Evolutionary conservation across 148 eudicot genomes (phyloP).

Genomic region (Simmondsia chinensis): DNA sequence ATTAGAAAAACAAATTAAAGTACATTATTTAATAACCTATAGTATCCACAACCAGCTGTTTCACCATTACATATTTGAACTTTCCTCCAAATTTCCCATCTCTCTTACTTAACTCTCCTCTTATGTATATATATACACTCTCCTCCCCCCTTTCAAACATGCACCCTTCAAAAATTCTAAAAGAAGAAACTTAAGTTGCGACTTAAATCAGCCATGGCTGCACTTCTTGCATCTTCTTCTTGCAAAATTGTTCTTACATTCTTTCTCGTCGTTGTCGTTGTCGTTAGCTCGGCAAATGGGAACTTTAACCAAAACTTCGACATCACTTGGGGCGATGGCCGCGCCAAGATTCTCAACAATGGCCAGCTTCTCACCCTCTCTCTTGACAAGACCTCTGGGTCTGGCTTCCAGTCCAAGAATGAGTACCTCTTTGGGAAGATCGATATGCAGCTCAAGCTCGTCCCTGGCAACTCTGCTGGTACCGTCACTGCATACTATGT

Average conservation of each 20-base stretch:
- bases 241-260: not conserved
- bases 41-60: slow-evolving; percentile 8
- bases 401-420: slow-evolving; percentile 20
- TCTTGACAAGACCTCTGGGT: slow-evolving; percentile 20
- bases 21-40: too few species aligned
- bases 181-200: too few species aligned
- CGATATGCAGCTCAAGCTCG: slow-evolving; percentile 22
- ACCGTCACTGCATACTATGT: slow-evolving; percentile 18
- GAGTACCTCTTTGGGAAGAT: slow-evolving; percentile 21
- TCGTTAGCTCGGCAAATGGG: too few species aligned
- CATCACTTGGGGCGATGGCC: slow-evolving; percentile 22
- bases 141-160: too few species aligned
- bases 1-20: too few species aligned
- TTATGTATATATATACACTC: not conserved
- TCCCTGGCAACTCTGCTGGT: slow-evolving; percentile 15
- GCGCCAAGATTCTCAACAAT: slow-evolving; percentile 12
- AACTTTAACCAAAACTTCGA: slow-evolving; percentile 9
- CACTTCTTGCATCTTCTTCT: too few species aligned
- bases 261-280: slow-evolving; percentile 11
- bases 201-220: too few species aligned
- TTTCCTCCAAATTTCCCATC: slow-evolving; percentile 2
- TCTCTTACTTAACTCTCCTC: not conserved
- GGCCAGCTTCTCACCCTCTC: slow-evolving; percentile 15
- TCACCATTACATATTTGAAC: slow-evolving; percentile 4
- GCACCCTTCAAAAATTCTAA: too few species aligned